phyloP scores from a whole-genome alignment of 768 basidiomycete species.

The Tricholoma saponaceum region DNA sequence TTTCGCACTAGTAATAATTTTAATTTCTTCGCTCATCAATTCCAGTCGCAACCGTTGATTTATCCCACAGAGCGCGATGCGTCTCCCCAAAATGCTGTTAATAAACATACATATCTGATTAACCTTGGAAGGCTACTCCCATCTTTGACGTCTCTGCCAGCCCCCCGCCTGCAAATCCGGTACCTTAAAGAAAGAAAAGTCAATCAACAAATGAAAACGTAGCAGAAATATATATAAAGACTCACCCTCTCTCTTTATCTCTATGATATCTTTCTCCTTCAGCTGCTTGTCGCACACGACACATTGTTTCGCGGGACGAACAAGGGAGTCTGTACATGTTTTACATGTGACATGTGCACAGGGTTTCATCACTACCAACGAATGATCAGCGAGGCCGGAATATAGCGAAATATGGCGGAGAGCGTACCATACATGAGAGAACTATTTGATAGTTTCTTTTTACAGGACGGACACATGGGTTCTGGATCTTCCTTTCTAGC shows the following conservation, averaged over 20 bases:
- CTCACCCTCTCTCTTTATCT: conserved; percentile 85
- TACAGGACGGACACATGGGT: conserved; percentile 86
- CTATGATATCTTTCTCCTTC: conserved; percentile 70
- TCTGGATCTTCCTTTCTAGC: conserved; percentile 50
- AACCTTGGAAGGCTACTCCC: conserved; percentile 87
- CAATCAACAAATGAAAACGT: not conserved
- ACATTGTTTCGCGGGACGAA: conserved; percentile 75
- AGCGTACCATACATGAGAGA: conserved; percentile 62
- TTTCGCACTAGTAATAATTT: no score
- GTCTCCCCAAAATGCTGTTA: not conserved
- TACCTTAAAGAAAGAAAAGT: conserved; percentile 44
- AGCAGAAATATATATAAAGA: not conserved
- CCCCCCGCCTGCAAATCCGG: conserved; percentile 94
- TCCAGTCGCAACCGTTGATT: no score
- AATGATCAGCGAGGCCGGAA: not conserved
- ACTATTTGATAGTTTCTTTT: conserved; percentile 79
- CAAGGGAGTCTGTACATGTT: conserved; percentile 85
- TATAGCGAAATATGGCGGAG: not conserved
- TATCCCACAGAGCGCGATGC: no score
- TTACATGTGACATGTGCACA: conserved; percentile 93
- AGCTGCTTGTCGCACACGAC: conserved; percentile 76
- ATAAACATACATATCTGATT: not conserved
- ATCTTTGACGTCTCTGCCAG: conserved; percentile 80
- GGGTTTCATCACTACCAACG: conserved; percentile 62
- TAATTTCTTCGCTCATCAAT: no score